Conservation (phyloP, 148 eudicot species). For the Nepenthes gracilis region DNA sequence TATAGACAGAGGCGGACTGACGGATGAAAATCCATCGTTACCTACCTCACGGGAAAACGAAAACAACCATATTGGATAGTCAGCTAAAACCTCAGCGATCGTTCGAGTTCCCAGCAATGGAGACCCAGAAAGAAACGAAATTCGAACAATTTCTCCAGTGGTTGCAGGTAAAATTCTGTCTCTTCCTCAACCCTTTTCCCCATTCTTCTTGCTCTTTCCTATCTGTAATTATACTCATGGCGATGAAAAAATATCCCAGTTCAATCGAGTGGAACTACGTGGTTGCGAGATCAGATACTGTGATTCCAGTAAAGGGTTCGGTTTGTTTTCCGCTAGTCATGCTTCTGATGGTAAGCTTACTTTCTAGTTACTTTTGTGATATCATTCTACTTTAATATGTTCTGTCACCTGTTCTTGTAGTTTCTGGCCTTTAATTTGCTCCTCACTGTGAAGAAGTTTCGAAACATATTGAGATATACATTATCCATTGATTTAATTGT, state of each 20-base stretch:
- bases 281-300: constrained; percentile 73
- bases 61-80: no score
- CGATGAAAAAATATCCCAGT: constrained; percentile 11
- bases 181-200: not conserved
- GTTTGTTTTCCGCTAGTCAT: constrained; percentile 41
- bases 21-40: no score
- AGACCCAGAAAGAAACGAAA: constrained; percentile 23
- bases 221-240: not conserved
- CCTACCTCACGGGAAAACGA: no score
- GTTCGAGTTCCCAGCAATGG: not conserved
- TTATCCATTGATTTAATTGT: no score
- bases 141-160: constrained; percentile 61
- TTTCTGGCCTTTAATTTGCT: not conserved
- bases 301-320: constrained; percentile 68
- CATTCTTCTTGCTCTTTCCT: not conserved
- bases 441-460: no score
- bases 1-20: no score
- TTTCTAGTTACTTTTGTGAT: not conserved
- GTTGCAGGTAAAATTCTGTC: constrained; percentile 37
- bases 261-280: constrained; percentile 63
- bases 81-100: not conserved
- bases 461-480: no score
- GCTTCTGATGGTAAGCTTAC: constrained; percentile 48
- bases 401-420: not conserved
- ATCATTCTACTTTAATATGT: not conserved